Base-by-base conservation (phyloP, 176 grass and related monocot species). In the Thalia dealbata region DNA sequence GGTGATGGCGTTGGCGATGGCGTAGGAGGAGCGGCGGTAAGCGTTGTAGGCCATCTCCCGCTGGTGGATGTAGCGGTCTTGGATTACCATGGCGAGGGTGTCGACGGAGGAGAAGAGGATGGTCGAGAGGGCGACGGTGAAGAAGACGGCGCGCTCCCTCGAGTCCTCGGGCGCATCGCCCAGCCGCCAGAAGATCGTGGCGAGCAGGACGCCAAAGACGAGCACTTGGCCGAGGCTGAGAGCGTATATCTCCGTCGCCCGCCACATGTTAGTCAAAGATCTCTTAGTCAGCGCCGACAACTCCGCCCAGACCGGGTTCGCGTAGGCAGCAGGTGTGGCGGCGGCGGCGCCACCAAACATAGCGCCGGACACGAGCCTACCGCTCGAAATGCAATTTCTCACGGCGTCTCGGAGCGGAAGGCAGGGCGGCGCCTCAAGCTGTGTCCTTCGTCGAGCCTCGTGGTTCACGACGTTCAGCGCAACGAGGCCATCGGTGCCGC, bases 1-100 rank as follows among this genome's bases (percentile, higher is more conserved):
- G 67, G 43, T 50, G 43, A 70, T 5, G 12, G 67, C 44, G 67
- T 70, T 70, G n/a, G 67, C 41, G 67, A 70, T 23, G 67, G 50
- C 67, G 67, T 70, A 70, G 21, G 67, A 70, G 1, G 67, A 70
- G n/a, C 43, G 14, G 42, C 67, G 67, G 67, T 70, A 70, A 43
- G 67, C 67, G 43, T 70, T 70, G 43, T 50, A 70, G 9, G 67
- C 67, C 43, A 42, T 70, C 67, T 70, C 67, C 67, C 67, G 41
- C 43, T 21, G n/a, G 38, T 25, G 48, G 41, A 70, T 70, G 19
- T 70, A 70, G 21, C 44, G 41, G 3, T 70, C 67, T 25, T 70
- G 67, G 43, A 70, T 12, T 13, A 70, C 48, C 21, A 50, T 42
- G 3, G 67, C 22, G 43, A 70, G 67, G 8, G 67, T 25, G 41